Percentiles rank a stretch among this genome's conserved stretches.
Evolutionary conservation across 2,329 filamentous ascomycete species (phyloP).

Genomic region (Paecilomyces variotii): DNA sequence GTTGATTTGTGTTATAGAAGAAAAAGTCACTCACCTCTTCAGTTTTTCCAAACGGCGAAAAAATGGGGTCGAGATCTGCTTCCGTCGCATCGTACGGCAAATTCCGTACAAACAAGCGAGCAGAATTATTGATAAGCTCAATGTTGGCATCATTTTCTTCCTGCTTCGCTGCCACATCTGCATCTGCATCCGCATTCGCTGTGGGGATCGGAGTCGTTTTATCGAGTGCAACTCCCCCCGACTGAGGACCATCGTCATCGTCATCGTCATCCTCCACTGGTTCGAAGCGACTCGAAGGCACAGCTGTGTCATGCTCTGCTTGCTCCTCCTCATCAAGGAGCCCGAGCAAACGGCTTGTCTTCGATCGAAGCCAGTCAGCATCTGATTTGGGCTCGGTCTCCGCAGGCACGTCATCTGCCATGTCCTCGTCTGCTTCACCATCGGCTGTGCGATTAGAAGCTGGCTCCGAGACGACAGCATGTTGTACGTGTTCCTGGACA

Average conservation of each 20-base stretch:
- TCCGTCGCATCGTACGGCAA: conserved; percentile 72
- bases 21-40: conserved; percentile 67
- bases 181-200: conserved; percentile 2
- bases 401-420: conserved; percentile 11
- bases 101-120: conserved; percentile 81
- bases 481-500: background rate
- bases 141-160: conserved; percentile 36
- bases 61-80: conserved; percentile 65
- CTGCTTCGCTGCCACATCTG: conserved; percentile 10
- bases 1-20: conserved; percentile 6
- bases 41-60: conserved; percentile 62
- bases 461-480: background rate
- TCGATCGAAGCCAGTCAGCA: conserved; percentile 83
- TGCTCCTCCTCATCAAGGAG: conserved; percentile 61
- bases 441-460: background rate
- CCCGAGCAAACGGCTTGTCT: conserved; percentile 79
- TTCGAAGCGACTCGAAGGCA: conserved; percentile 14
- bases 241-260: conserved; percentile 3
- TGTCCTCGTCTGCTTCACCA: conserved; percentile 9
- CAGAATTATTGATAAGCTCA: conserved; percentile 61
- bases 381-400: conserved; percentile 49
- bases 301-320: conserved; percentile 27
- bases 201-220: conserved; percentile 2
- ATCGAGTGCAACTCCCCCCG: background rate
- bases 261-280: conserved; percentile 10